phyloP scores from a whole-genome alignment of 129 eudicot genomes.

The Solidago caesia region DNA sequence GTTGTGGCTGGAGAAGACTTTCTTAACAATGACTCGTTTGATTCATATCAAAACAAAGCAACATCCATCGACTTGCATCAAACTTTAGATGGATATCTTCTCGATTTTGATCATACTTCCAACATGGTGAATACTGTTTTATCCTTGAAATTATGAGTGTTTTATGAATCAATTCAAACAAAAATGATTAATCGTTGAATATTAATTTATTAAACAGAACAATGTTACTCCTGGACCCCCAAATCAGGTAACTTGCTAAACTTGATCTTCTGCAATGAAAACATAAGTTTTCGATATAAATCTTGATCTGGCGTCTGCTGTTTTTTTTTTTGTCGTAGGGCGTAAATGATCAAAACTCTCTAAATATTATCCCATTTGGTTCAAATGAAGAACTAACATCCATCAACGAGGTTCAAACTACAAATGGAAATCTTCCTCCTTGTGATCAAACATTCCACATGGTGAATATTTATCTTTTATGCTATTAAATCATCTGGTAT shows the following conservation, averaged over 20 bases:
- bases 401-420: background rate
- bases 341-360: background rate
- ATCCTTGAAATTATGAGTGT: background rate
- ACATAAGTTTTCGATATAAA: background rate
- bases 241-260: background rate
- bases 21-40: constrained; percentile 12
- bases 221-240: background rate
- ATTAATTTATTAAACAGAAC: background rate
- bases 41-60: background rate
- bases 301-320: background rate
- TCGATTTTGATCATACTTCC: background rate
- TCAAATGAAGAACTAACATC: background rate
- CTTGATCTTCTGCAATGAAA: background rate
- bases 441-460: constrained; percentile 8
- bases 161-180: background rate
- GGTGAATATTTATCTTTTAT: constrained; percentile 4
- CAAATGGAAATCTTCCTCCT: constrained; percentile 13
- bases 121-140: background rate
- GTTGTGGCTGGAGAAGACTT: background rate
- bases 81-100: constrained; percentile 17
- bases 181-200: background rate
- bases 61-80: background rate
- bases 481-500: no score
- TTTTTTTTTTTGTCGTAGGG: background rate
- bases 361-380: constrained; percentile 7